Base-by-base conservation (phyloP, 2,329 filamentous ascomycete species). In the Albophoma yamanashiensis region DNA sequence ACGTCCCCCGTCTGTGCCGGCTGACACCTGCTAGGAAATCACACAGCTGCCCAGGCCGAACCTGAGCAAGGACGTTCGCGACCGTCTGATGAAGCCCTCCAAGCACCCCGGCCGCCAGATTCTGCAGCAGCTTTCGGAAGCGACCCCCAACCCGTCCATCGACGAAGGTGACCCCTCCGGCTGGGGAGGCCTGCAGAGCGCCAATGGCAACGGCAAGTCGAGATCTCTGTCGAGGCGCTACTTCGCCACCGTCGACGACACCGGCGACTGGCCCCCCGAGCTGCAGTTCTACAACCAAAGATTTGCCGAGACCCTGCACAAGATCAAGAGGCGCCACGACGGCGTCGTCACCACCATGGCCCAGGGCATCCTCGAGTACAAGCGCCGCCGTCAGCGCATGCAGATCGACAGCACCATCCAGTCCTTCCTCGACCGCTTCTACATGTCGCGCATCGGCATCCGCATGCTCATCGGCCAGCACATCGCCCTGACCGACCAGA, bases 381-480 rank as follows among this genome's bases (percentile, higher is more conserved):
- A 99, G 79, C 90, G 93, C 60, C 93, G 89, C 72, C 86, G 92
- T 63, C 94, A 99, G 81, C 87, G 94, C 59, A 94, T 97, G 88
- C 94, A 97, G 72, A 99, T 99, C 70, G 94, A 97, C 76, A 88
- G 92, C 73, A 95, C 92, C 67, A 97, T 99, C 62, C 94, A 99
- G 74, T 88, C 91, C 59, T 99, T 99, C 79, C 85, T 99, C 65
- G 94, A 99, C 77, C 90, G 94, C 62, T 99, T 99, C 77, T 99
- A 99, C 81, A 99, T 99, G 94, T 97, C 92, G 53, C 91, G 94
- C 64, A 99, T 99, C 70, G 94, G 94, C 65, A 99, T 99, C 67
- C 90, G 94, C 68, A 99, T 99, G 94, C 86, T 99, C 57, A 97
- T 99, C 68, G 94, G 94, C 58, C 94, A 99, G 74, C 94, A 99